Base-by-base conservation (phyloP, 2,329 filamentous ascomycete genomes). In the Geosmithia putterillii region DNA sequence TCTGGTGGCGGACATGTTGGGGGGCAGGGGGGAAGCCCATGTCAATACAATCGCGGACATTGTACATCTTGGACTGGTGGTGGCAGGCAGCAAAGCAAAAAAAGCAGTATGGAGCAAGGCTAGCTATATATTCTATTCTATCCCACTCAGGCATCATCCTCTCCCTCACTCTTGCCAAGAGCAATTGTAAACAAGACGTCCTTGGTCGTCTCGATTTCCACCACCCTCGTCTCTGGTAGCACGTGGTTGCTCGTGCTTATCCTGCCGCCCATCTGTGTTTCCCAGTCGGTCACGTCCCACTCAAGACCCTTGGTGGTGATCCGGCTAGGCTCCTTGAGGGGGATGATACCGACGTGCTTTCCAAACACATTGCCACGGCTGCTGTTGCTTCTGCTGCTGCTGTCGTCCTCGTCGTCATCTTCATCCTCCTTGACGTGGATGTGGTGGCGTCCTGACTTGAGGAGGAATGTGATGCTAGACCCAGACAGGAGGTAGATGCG, bases 211-310 rank as follows among this genome's bases (percentile, higher is more conserved):
- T 73, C 63, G 32, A 90, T 65, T 50, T 76, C 70, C 19, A 88
- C 73, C 4, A 77, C 70, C 41, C 71, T 68, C 4, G 73, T 75
- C 40, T 67, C 66, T 0, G 72, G 73, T 47, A 72, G 51, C 21
- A 89, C 75, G 53, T 87, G 82, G 60, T 92, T 92, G 60, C 85
- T 92, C 45, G 86, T 90, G 57, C 84, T 89, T 46, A 90, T 56
- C 50, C 74, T 71, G 1, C 79, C 81, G 7, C 84, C 83, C 57
- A 92, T 83, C 53, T 75, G 70, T 1, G 84, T 95, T 50, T 74
- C 64, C 88, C 90, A 95, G 47, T 86, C 69, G 46, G 70, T 58
- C 1, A 98, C 85, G 62, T 98, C 88, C 92, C 92, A 98, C 57
- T 94, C 81, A 18, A 96, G 67, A 0, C 92, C 92, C 14, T 69